Base-by-base conservation (phyloP, 176 grass and related monocot species). In the Themeda triandra region DNA sequence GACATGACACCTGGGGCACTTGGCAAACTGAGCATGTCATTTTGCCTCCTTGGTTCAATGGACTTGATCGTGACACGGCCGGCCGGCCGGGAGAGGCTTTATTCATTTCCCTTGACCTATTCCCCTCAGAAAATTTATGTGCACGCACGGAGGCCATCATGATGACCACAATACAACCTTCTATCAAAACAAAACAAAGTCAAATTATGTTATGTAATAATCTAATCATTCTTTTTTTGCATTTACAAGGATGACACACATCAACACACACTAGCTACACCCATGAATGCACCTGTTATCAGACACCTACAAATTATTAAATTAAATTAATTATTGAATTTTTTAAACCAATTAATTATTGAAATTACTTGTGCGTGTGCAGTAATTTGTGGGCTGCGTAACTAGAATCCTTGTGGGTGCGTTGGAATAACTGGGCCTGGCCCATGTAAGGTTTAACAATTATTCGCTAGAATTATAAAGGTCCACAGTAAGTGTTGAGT, bases 1-100 rank as follows among this genome's bases (percentile, higher is more conserved):
- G 8, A 8, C 3, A 33, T 66, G 74, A 48, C 84, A 87, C 24
- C 78, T 79, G 88, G 75, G 79, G 31, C 67, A 73, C 79, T 73
- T 73, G 88, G 66, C 65, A 48, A 82, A 73, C 44, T 82, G 79
- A 79, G 68, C 88, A 79, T 83, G 79, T 73, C 58, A 82, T 74
- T 73, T 46, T 83, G 79, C 80, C 75, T 85, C 68, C 88, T 49
- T 72, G 13, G 4, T 69, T 31, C 79, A 58, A 67, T 62, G 69
- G 30, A 33, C 36, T 53, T 69, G 89, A 87, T 76, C 69, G 84
- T 21, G 89, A 87, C 78, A 90, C 79, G 37, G 53, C 53, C 53
- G 49, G 49, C 18, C 51, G 66, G 53, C 21, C 54, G 66, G 84
- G 66, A 35, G 67, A 63, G n/a, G 29, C 28, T 62, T 36, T 72